Conservation (phyloP, 2,329 filamentous ascomycete genomes). For the Botrytis deweyae region DNA sequence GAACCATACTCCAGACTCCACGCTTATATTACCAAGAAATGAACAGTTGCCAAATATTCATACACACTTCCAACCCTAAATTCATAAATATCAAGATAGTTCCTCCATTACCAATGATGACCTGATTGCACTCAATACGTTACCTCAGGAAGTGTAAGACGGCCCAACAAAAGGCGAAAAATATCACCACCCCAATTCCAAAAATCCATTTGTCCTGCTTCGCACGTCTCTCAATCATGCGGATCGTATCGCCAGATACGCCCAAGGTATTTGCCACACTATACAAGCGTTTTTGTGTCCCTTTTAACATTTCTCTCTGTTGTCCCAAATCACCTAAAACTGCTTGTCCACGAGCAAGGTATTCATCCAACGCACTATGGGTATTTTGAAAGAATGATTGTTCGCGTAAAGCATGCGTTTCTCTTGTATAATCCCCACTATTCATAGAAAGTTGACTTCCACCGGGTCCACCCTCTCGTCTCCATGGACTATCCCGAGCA, state of each 20-base stretch:
- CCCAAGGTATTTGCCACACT: constrained; percentile 92
- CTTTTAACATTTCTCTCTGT: constrained; percentile 93
- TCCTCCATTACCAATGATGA: background rate
- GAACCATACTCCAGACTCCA: constrained; percentile 10
- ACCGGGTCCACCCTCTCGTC: constrained; percentile 27
- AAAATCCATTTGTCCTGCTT: constrained; percentile 99
- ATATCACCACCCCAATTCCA: constrained; percentile 78
- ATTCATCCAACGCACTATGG: constrained; percentile 86
- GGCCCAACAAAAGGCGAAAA: constrained; percentile 89
- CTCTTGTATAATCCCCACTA: constrained; percentile 65
- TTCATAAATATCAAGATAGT: background rate
- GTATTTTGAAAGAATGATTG: constrained; percentile 83
- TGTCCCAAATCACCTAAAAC: constrained; percentile 85
- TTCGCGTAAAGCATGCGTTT: constrained; percentile 82
- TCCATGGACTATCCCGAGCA: constrained; percentile 35
- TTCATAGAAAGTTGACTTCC: constrained; percentile 45
- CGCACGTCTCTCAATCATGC: constrained; percentile 90
- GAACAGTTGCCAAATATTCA: background rate
- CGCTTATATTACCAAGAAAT: background rate
- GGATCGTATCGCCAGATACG: constrained; percentile 91
- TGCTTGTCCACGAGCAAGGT: constrained; percentile 84
- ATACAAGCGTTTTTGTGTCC: constrained; percentile 86
- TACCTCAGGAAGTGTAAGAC: constrained; percentile 81
- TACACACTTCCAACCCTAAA: background rate
- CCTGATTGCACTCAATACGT: background rate